Base-by-base conservation (phyloP, 139 green algal species). In the Diplosphaera chodatii region DNA sequence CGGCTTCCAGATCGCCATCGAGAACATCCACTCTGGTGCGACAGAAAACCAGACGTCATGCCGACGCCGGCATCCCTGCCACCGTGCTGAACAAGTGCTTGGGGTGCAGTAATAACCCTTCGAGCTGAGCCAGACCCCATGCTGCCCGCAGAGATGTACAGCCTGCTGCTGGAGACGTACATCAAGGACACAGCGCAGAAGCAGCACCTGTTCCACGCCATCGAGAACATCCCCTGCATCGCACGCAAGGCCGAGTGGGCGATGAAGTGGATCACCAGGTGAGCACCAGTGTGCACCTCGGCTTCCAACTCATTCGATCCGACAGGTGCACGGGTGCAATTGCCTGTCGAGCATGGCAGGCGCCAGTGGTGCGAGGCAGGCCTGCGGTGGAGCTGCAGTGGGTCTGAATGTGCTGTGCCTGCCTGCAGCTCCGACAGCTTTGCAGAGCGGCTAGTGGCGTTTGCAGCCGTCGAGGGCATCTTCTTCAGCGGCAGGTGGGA, bases 1-100 rank as follows among this genome's bases (percentile, higher is more conserved):
- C 69, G 93, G 93, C 55, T 99, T 99, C 86, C 96, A 99, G 78
- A 97, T 98, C 29, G 92, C 94, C 55, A 99, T 99, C 70, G 96
- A 99, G 83, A 99, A 99, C 84, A 98, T 99, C 68, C 96, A 99
- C 84, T 92, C 84, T 73, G 88, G 87, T 90, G 66, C 55, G 30
- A n/a, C n/a, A 63, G 22, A 22, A 8, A 13, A 64, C 16, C n/a
- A 29, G 15, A 23, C 21, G 22, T 64, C 15, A 29, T 64, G 55
- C 55, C n/a, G 55, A 28, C 6, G 55, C 22, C 8, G 16, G 22
- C 21, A 30, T 30, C 55, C 20, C 21, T 18, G 23, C 21, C 55
- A n/a, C n/a, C n/a, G 55, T n/a, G 67, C 40, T 64, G 40, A 15
- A 73, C 34, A 56, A 8, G 5, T 55, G 55, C 71, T 71, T n/a